Base-by-base conservation (phyloP, 2,329 filamentous ascomycete species). In the Juglanconis oblonga region DNA sequence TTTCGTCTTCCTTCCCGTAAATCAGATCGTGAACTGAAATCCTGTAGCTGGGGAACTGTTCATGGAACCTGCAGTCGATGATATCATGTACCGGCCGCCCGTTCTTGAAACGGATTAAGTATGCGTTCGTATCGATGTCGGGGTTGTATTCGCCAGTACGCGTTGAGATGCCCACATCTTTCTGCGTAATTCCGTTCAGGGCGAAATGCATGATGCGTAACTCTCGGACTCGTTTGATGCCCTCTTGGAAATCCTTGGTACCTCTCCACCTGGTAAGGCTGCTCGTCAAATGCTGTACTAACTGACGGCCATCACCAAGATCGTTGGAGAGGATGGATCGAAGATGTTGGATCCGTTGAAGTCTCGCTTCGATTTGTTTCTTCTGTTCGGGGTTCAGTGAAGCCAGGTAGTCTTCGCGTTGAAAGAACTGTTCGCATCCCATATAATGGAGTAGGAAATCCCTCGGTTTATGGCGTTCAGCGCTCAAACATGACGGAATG, bases 401-500 rank as follows among this genome's bases (percentile, higher is more conserved):
- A 0, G 14, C 35, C 14, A 61, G 13, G 10, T 62, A 62, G 3
- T 61, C 57, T 48, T 62, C 61, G 11, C 61, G 57, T 5, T 62
- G 61, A 50, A 62, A 62, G n/a, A 60, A 62, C 11, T 62, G 61
- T 24, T 62, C 61, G 47, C 61, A 62, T 36, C 61, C 61, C 4
- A 62, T n/a, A n/a, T 62, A 62, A 17, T 62, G 61, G 13, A 62
- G 61, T 1, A 62, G 49, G 8, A 61, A 62, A 2, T 62, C 58
- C n/a, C 54, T 54, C 2, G 61, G 61, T 35, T 56, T 60, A 29
- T 62, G 61, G 7, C 57, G 57, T 45, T 62, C 61, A 40, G 61
- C 61, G 42, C 57, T 60, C 1, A 62, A 54, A 36, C 61, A 62
- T 32, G 61, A 60, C 35, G 61, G 61, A 5, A 62, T 49, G 11